phyloP scores from a whole-genome alignment of 192 early-diverging fungal species.

The Neocallimastix lanati region DNA sequence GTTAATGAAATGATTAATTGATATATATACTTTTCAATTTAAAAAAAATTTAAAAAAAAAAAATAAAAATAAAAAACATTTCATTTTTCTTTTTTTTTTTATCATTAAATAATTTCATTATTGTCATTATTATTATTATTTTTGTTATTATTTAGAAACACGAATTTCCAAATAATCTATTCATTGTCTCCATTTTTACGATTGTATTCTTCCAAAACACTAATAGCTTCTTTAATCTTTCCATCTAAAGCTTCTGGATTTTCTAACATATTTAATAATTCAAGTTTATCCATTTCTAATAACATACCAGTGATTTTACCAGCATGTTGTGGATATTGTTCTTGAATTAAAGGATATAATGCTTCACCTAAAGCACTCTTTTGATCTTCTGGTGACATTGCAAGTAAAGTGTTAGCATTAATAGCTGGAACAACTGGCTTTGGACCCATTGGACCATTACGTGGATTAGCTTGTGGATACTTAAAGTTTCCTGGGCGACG shows the following conservation, averaged over 20 bases:
- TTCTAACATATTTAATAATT: slow-evolving; percentile 79
- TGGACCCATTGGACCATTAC: slow-evolving; percentile 7
- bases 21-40: too few species aligned
- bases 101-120: too few species aligned
- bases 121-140: too few species aligned
- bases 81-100: too few species aligned
- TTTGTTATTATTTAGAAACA: too few species aligned
- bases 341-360: slow-evolving; percentile 72
- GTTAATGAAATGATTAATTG: too few species aligned
- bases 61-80: too few species aligned
- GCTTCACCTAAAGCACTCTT: slow-evolving; percentile 95
- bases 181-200: not conserved
- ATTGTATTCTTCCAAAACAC: slow-evolving; percentile 59
- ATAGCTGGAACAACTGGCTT: slow-evolving; percentile 21
- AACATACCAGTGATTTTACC: slow-evolving; percentile 38
- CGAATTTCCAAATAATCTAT: not conserved
- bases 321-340: slow-evolving; percentile 44
- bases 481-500: not conserved
- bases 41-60: too few species aligned
- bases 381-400: slow-evolving; percentile 65
- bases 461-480: not conserved
- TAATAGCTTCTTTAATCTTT: slow-evolving; percentile 74
- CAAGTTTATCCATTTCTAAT: slow-evolving; percentile 93
- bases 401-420: slow-evolving; percentile 62
- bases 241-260: slow-evolving; percentile 50